Base-by-base conservation (phyloP, 495 filamentous ascomycete species). In the Talaromyces borbonicus region DNA sequence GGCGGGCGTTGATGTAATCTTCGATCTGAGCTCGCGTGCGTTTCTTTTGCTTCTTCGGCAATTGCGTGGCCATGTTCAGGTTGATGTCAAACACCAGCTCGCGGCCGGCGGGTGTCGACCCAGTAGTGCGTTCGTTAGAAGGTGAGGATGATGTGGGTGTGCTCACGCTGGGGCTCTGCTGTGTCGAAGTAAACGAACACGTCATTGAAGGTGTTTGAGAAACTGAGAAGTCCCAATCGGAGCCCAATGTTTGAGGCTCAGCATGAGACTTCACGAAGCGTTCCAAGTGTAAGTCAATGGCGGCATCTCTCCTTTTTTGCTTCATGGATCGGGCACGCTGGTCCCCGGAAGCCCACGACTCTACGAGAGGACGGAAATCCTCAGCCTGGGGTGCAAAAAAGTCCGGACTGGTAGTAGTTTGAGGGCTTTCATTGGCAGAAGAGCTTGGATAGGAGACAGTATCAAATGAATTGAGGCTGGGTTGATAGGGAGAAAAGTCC, bases 71-170 rank as follows among this genome's bases (percentile, higher is more conserved):
- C 11, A 63, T 57, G 40, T 72, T 69, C 66, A 72, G 66, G 48
- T 72, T 72, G 50, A 72, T 51, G 43, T 72, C 68, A n/a, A 72
- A 58, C 15, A 72, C 63, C 47, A 72, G 39, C 32, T 72, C 65
- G 32, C 67, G 48, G 6, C 55, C 57, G 7, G 58, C 62, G 5
- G 43, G 11, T 6, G n/a, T 23, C 22, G 49, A 16, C 1, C 43
- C 24, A 4, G 47, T 44, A 19, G 45, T 39, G 2, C 8, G 22
- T 3, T 26, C 29, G 8, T 16, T 35, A 16, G 12, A 5, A 4
- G 42, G 22, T 12, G 30, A 23, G 3, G 35, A 36, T 0, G 46
- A 48, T 4, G 22, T 12, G 7, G 42, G 24, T 20, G 30, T 26
- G 22, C 22, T 41, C 2, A n/a, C 27, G 32, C 15, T 22, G n/a